Evolutionary conservation across 371 early-diverging fungal genomes (phyloP).

Genomic region (Smittium culicis): DNA sequence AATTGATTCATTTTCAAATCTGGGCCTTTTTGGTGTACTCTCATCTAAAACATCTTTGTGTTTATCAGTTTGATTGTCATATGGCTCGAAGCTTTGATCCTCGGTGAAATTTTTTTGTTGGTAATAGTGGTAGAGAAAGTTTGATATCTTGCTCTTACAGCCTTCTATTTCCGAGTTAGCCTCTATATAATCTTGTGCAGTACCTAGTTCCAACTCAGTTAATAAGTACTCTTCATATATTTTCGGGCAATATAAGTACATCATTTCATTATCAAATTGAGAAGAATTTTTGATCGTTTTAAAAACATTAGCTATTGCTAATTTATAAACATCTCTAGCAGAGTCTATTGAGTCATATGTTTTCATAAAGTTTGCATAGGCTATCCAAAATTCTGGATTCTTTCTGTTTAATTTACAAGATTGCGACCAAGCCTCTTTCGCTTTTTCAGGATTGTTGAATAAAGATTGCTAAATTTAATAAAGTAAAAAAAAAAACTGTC

Average conservation of each 20-base stretch:
- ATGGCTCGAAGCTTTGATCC: too few relatives aligned
- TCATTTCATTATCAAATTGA: not conserved
- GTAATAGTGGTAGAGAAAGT: not conserved
- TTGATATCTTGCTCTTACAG: conserved; percentile 3
- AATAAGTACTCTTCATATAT: not conserved
- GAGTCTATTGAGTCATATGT: conserved; percentile 3
- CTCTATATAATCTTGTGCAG: too few relatives aligned
- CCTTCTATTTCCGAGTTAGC: conserved; percentile 2
- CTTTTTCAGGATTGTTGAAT: conserved; percentile 1
- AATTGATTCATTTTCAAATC: not conserved
- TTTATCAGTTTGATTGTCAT: too few relatives aligned
- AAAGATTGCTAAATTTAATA: conserved; percentile 6
- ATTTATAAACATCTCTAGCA: not conserved
- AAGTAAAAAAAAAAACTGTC: too few relatives aligned
- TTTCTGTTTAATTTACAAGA: conserved; percentile 1
- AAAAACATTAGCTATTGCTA: not conserved
- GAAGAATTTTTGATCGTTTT: not conserved
- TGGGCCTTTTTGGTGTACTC: too few relatives aligned
- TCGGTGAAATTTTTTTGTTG: too few relatives aligned
- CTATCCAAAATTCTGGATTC: conserved; percentile 6
- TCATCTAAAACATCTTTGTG: too few relatives aligned
- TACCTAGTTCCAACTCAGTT: conserved; percentile 1
- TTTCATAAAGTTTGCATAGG: conserved; percentile 6
- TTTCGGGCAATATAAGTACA: not conserved
- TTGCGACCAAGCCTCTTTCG: not conserved